Evolutionary conservation across 371 early-diverging fungal species (phyloP).

Genomic region (Rhizopus microsporus): DNA sequence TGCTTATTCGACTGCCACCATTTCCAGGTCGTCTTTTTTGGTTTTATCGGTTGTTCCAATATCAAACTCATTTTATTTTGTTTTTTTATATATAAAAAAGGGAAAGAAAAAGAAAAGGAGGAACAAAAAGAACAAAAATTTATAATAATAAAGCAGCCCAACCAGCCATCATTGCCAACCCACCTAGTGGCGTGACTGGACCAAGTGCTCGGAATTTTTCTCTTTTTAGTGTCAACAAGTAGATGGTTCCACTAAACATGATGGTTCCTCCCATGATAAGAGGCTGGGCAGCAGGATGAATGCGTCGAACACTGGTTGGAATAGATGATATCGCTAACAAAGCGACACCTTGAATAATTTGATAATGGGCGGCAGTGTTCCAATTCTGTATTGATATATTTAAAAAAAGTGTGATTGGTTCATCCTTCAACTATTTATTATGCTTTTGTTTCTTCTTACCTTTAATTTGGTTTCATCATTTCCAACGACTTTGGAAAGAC

Average conservation of each 20-base stretch:
- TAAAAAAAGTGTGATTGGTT: conserved; percentile 7
- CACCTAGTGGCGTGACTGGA: conserved; percentile 79
- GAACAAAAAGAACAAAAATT: not conserved
- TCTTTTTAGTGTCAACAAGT: conserved; percentile 53
- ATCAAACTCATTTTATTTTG: not conserved
- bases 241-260: conserved; percentile 71
- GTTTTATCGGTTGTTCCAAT: not conserved
- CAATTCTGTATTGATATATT: conserved; percentile 40
- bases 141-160: conserved; percentile 51
- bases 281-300: conserved; percentile 46
- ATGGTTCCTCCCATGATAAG: conserved; percentile 63
- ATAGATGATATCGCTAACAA: conserved; percentile 59
- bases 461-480: conserved; percentile 59
- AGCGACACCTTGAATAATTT: conserved; percentile 68
- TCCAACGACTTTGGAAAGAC: conserved; percentile 65
- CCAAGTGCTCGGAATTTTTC: conserved; percentile 55
- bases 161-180: conserved; percentile 68
- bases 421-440: not conserved
- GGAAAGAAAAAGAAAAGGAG: not conserved
- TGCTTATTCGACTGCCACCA: conserved; percentile 14
- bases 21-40: conserved; percentile 6
- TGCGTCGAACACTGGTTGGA: conserved; percentile 40
- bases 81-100: not conserved
- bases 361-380: conserved; percentile 68
- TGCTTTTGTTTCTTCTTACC: conserved; percentile 17